Conservation (phyloP, 495 filamentous ascomycete genomes). For the Neurospora sp. region DNA sequence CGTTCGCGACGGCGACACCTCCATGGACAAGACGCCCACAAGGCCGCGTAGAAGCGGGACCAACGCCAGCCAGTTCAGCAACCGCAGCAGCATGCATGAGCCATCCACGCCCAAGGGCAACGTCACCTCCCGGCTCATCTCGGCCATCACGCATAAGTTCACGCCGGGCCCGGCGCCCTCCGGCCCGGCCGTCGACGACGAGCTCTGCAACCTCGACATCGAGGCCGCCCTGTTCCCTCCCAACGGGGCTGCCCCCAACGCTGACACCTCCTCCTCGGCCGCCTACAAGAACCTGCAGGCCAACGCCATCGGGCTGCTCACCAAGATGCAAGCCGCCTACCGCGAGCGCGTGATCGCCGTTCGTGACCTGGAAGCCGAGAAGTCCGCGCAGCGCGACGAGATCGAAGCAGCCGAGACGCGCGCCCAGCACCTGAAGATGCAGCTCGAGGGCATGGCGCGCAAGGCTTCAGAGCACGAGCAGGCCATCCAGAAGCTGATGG, state of each 20-base stretch:
- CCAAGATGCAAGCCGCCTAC: conserved; percentile 62
- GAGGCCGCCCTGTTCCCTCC: conserved; percentile 46
- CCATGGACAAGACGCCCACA: conserved; percentile 24
- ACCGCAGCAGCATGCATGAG: conserved; percentile 1
- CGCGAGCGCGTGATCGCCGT: conserved; percentile 49
- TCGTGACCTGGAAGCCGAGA: conserved; percentile 50
- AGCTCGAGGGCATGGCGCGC: conserved; percentile 69
- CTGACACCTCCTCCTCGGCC: conserved; percentile 49
- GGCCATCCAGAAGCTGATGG: conserved; percentile 51
- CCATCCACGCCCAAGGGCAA: conserved; percentile 26
- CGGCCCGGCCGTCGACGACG: conserved; percentile 35
- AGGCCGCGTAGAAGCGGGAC: conserved; percentile 11
- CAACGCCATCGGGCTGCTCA: conserved; percentile 56
- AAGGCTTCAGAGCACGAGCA: conserved; percentile 55
- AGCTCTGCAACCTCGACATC: conserved; percentile 56
- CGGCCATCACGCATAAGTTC: conserved; percentile 32
- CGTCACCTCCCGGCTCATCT: conserved; percentile 33
- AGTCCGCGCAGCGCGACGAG: conserved; percentile 58
- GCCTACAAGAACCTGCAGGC: conserved; percentile 60
- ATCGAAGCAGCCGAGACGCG: conserved; percentile 64
- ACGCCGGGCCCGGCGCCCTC: conserved; percentile 17
- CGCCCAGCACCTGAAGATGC: conserved; percentile 53
- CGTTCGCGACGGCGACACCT: conserved; percentile 5
- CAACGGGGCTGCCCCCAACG: neutral
- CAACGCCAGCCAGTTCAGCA: neutral